Evolutionary conservation across 257 asterid genomes (phyloP).

Genomic region (Linaria vulgaris): DNA sequence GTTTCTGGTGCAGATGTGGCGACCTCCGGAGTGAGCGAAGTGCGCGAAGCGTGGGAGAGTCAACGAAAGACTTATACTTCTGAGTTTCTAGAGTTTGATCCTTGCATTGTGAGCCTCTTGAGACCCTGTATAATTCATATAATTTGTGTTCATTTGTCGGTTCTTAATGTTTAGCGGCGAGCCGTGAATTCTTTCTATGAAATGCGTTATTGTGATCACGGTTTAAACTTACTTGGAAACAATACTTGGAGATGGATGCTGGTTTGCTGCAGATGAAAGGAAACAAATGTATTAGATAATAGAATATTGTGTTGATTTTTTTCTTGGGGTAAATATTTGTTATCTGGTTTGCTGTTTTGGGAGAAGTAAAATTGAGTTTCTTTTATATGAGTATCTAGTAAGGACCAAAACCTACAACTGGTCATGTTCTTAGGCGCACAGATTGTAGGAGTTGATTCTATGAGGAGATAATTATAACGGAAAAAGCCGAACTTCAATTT

Average conservation of each 20-base stretch:
- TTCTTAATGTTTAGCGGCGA: background rate
- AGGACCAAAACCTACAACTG: slow-evolving; percentile 11
- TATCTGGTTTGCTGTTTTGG: slow-evolving; percentile 7
- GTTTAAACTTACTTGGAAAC: background rate
- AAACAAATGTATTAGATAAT: background rate
- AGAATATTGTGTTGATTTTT: background rate
- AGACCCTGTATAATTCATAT: slow-evolving; percentile 16
- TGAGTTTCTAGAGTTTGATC: slow-evolving; percentile 84
- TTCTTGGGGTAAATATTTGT: background rate
- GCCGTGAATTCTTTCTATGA: background rate
- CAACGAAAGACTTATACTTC: slow-evolving; percentile 82
- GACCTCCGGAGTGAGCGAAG: slow-evolving; percentile 72
- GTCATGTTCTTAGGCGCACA: background rate
- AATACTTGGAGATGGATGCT: background rate
- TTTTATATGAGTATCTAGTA: slow-evolving; percentile 10
- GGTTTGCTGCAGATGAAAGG: background rate
- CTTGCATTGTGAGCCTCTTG: slow-evolving; percentile 73
- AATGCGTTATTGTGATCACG: background rate
- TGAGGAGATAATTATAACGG: background rate
- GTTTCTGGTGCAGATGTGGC: slow-evolving; percentile 57
- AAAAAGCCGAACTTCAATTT: background rate
- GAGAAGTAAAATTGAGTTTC: background rate
- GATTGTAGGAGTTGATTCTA: slow-evolving; percentile 1
- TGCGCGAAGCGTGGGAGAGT: slow-evolving; percentile 92
- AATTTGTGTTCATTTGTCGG: slow-evolving; percentile 1